Evolutionary conservation across 495 filamentous ascomycete genomes (phyloP).

Genomic region (Penicillium parvum): DNA sequence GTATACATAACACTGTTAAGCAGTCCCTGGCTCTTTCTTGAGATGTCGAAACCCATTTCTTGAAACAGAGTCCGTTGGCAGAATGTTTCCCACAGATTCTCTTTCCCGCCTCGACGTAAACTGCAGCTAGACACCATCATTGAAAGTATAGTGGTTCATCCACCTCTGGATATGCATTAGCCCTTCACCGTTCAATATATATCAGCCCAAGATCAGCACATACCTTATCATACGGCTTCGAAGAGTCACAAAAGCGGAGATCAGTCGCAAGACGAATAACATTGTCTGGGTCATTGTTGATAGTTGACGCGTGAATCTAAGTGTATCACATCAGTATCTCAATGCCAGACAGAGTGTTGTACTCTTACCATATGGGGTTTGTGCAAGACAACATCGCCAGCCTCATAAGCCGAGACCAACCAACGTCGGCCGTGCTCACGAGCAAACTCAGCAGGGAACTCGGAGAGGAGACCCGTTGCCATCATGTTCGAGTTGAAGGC

Average conservation of each 20-base stretch:
- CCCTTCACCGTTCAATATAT: neutral
- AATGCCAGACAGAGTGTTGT: neutral
- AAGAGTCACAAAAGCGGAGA: constrained; percentile 50
- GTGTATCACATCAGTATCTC: neutral
- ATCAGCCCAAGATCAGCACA: neutral
- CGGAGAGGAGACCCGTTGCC: constrained; percentile 44
- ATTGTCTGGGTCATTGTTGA: constrained; percentile 53
- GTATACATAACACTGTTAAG: no score
- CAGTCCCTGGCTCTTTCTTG: no score
- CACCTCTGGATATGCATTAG: constrained; percentile 27
- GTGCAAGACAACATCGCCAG: constrained; percentile 60
- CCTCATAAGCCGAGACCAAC: constrained; percentile 53
- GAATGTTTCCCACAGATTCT: no score
- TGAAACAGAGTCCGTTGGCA: no score
- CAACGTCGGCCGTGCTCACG: constrained; percentile 41
- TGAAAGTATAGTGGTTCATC: constrained; percentile 36
- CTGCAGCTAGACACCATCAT: constrained; percentile 36
- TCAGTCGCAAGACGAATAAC: constrained; percentile 55
- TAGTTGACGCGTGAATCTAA: constrained; percentile 52
- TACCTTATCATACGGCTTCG: constrained; percentile 46
- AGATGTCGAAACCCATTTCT: no score
- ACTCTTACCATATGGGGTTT: constrained; percentile 48
- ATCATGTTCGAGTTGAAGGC: constrained; percentile 59
- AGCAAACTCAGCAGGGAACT: constrained; percentile 43
- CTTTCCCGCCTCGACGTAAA: no score